These are phyloP conservation scores for Neodidymelliopsis sp. DNA, from an alignment of 2,329 filamentous ascomycete genomes.

Conservation along the genomic window DNA sequence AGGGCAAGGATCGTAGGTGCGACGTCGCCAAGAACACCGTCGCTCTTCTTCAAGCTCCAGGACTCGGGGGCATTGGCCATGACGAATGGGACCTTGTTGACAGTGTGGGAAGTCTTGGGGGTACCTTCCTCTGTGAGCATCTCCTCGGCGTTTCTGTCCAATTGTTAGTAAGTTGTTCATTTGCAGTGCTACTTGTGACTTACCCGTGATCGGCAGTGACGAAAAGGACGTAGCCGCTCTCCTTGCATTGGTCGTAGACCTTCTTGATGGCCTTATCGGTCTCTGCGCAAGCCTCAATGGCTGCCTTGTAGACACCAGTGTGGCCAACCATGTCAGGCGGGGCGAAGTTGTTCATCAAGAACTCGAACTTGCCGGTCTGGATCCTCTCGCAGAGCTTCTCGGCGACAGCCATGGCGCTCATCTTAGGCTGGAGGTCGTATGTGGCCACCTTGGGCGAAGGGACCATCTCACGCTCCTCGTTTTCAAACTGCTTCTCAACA, in stretches of 20 bases:
- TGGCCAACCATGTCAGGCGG: constrained; percentile 99
- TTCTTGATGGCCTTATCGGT: constrained; percentile 94
- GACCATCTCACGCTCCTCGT: constrained; percentile 92
- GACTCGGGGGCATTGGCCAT: constrained; percentile 96
- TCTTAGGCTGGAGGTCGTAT: constrained; percentile 93
- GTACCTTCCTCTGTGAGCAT: constrained; percentile 97
- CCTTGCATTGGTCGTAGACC: constrained; percentile 93
- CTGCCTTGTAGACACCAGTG: constrained; percentile 96
- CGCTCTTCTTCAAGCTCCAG: constrained; percentile 83
- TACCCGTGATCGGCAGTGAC: constrained; percentile 94
- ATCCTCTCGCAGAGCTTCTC: constrained; percentile 90
- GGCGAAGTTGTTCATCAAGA: constrained; percentile 99
- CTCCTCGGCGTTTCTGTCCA: constrained; percentile 86
- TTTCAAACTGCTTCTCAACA: constrained; percentile 93
- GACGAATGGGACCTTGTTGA: constrained; percentile 96
- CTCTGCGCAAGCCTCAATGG: constrained; percentile 80
- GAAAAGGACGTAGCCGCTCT: constrained; percentile 91
- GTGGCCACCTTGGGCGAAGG: constrained; percentile 94
- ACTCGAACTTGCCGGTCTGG: constrained; percentile 84
- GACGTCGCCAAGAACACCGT: constrained; percentile 94
- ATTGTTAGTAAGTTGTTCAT: constrained; percentile 29
- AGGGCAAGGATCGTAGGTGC: constrained; percentile 89
- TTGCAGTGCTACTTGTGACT: constrained; percentile 35
- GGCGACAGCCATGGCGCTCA: constrained; percentile 91
- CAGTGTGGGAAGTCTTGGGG: constrained; percentile 97